Evolutionary conservation across 2,329 filamentous ascomycete species (phyloP).

Genomic region (Fusarium acutatum): DNA sequence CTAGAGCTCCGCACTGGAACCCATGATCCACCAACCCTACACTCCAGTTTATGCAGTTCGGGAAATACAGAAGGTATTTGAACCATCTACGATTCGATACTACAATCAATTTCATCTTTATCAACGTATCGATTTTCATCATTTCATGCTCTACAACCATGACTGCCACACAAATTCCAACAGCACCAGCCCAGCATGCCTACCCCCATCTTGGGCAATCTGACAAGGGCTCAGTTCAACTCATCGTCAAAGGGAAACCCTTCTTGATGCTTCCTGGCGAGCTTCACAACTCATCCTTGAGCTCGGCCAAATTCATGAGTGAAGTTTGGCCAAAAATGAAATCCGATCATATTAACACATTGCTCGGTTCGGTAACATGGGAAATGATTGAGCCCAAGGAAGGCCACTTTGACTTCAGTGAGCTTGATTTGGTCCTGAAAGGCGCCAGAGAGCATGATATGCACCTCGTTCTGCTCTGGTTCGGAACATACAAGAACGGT

Average conservation of each 20-base stretch:
- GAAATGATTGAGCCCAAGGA: constrained; percentile 50
- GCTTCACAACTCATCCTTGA: constrained; percentile 50
- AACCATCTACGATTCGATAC: not conserved
- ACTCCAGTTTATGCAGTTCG: not conserved
- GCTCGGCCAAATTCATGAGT: constrained; percentile 46
- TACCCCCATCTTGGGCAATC: constrained; percentile 32
- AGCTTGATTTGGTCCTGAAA: constrained; percentile 46
- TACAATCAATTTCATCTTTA: not conserved
- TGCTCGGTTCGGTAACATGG: constrained; percentile 50
- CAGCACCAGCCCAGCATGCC: not conserved
- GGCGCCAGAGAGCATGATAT: constrained; percentile 45
- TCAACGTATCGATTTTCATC: not conserved
- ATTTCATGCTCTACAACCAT: not conserved
- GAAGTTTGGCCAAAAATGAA: constrained; percentile 46
- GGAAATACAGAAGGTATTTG: constrained; percentile 11
- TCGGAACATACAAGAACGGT: constrained; percentile 51
- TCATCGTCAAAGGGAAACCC: constrained; percentile 49
- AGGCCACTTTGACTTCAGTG: constrained; percentile 46
- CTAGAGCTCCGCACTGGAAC: not conserved
- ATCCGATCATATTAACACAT: constrained; percentile 47
- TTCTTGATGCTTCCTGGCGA: constrained; percentile 49
- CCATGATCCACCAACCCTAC: not conserved
- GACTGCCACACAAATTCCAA: constrained; percentile 14
- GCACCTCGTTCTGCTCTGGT: constrained; percentile 51
- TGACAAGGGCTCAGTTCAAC: constrained; percentile 43